Evolutionary conservation across 345 rosid genomes (phyloP).

Genomic region (Camelina laxa): DNA sequence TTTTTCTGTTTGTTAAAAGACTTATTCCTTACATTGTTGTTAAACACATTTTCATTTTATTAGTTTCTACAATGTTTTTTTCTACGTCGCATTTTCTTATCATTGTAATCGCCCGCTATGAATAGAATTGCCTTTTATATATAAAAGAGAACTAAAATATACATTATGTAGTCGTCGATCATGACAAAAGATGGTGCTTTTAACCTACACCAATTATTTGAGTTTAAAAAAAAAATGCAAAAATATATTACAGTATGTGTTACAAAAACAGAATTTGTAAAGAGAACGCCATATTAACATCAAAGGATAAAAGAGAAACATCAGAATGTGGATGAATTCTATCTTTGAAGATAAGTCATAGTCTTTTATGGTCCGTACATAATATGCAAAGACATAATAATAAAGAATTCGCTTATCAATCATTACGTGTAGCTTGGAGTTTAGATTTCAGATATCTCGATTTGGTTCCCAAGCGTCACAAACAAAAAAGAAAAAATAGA

Average conservation of each 20-base stretch:
- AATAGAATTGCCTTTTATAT: no score
- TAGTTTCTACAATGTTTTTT: no score
- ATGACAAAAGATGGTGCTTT: background rate
- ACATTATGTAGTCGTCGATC: background rate
- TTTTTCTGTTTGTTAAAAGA: no score
- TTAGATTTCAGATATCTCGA: slow-evolving; percentile 1
- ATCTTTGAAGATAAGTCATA: background rate
- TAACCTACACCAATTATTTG: background rate
- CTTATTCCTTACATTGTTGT: no score
- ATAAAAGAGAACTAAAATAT: background rate
- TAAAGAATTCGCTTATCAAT: background rate
- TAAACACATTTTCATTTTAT: no score
- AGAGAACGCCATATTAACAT: background rate
- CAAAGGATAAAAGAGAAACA: background rate
- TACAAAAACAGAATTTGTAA: background rate
- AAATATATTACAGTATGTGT: background rate
- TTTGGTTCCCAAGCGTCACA: background rate
- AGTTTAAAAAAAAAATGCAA: background rate
- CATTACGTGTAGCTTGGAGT: slow-evolving; percentile 1
- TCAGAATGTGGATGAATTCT: background rate
- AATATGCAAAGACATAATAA: background rate
- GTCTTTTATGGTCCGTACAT: background rate
- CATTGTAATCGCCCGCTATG: no score
- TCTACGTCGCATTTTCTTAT: no score
- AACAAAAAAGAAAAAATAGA: background rate